Conservation (phyloP, 225 moss, liverwort and hornwort genomes). For the Sphagnum tenellum region DNA sequence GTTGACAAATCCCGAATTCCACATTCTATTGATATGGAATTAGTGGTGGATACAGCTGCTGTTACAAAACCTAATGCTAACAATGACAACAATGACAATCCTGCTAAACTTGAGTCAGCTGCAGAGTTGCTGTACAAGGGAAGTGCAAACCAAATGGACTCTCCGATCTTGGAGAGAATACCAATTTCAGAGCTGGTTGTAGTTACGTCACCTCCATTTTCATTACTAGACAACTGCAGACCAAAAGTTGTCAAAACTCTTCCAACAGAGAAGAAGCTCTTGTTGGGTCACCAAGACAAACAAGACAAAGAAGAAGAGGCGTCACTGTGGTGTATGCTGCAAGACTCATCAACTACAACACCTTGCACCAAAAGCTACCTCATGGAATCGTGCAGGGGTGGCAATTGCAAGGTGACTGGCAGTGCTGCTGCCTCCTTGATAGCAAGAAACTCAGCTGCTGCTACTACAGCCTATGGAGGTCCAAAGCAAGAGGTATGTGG, state of each 20-base stretch:
- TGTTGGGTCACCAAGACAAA: constrained; percentile 1
- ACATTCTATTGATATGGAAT: constrained; percentile 8
- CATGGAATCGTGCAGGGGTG: no score
- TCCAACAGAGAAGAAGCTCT: constrained; percentile 8
- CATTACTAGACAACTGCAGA: constrained; percentile 18
- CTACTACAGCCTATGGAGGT: constrained; percentile 7
- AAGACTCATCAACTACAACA: no score
- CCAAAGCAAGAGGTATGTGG: constrained; percentile 15
- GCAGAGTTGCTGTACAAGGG: no score
- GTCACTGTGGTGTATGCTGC: neutral
- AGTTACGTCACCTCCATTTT: constrained; percentile 22
- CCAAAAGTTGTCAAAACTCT: constrained; percentile 8
- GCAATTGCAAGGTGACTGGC: constrained; percentile 6
- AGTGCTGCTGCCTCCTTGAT: constrained; percentile 9
- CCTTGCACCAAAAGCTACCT: no score
- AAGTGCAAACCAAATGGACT: no score
- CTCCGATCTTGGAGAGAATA: constrained; percentile 8
- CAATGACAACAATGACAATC: no score
- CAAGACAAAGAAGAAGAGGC: constrained; percentile 8
- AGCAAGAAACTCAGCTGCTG: neutral
- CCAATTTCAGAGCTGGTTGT: constrained; percentile 15
- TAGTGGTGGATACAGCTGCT: neutral
- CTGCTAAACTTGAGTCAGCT: no score
- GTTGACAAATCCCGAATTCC: constrained; percentile 11
- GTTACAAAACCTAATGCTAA: no score